Percentiles rank a stretch among this genome's conserved stretches.
These are phyloP conservation scores for Apiospora hydei DNA, from an alignment of 2,329 filamentous ascomycete genomes.

Conservation along the genomic window DNA sequence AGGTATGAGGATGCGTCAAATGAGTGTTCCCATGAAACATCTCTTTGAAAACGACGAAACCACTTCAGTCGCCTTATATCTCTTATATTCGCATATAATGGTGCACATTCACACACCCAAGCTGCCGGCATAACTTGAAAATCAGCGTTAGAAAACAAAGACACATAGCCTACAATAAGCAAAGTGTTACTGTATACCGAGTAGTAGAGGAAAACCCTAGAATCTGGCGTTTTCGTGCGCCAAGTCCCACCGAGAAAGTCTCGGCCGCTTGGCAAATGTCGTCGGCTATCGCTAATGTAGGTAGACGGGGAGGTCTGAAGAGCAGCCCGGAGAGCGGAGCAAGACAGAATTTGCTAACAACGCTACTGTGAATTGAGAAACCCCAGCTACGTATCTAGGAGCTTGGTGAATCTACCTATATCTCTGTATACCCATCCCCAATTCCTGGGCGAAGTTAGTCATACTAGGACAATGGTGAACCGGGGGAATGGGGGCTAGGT, in stretches of 20 bases:
- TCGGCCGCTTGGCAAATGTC: neutral
- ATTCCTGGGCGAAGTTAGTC: neutral
- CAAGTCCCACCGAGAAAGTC: neutral
- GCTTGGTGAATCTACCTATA: neutral
- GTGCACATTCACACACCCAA: neutral
- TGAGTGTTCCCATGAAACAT: neutral
- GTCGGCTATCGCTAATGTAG: neutral
- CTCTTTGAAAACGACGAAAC: neutral
- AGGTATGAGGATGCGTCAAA: neutral
- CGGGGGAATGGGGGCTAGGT: slow-evolving; percentile 13
- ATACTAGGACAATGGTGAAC: neutral
- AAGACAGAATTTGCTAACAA: neutral
- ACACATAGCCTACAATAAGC: neutral
- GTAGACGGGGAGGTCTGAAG: too few species aligned
- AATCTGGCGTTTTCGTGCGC: neutral
- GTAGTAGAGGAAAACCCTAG: neutral
- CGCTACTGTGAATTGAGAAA: neutral
- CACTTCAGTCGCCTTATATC: neutral
- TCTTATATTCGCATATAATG: too few species aligned
- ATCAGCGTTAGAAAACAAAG: neutral
- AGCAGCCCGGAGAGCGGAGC: too few species aligned
- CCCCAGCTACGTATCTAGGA: too few species aligned
- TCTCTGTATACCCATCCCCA: neutral
- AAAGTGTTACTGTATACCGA: neutral
- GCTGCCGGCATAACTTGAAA: neutral